Conservation (phyloP, 1,139 yeast genomes). For the Magnusiomyces magnusii region DNA sequence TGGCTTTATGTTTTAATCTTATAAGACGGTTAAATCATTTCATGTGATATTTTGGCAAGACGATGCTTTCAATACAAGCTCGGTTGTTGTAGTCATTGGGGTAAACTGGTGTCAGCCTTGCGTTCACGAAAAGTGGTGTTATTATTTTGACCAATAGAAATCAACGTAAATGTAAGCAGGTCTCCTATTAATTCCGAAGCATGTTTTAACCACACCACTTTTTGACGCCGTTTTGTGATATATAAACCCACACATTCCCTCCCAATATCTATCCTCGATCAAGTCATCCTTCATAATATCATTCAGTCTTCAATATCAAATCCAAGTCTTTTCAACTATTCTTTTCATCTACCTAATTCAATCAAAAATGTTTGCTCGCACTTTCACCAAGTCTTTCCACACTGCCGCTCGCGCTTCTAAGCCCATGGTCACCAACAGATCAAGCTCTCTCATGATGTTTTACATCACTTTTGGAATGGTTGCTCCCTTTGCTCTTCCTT, state of each 20-base stretch:
- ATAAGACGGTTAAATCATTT: no score
- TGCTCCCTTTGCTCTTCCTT: constrained; percentile 15
- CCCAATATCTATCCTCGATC: background rate
- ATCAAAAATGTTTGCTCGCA: background rate
- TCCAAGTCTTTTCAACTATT: background rate
- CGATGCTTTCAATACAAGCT: no score
- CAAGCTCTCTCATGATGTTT: constrained; percentile 11
- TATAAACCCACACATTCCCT: background rate
- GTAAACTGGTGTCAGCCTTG: background rate
- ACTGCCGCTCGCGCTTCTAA: constrained; percentile 5
- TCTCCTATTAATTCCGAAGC: background rate
- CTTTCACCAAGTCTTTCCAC: constrained; percentile 6
- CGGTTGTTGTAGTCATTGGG: background rate
- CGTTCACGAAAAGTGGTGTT: background rate
- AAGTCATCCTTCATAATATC: background rate
- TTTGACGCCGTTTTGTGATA: background rate
- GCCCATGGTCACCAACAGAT: constrained; percentile 2
- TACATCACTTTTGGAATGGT: constrained; percentile 14
- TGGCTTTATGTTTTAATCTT: no score
- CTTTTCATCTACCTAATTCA: background rate
- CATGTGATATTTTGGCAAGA: no score
- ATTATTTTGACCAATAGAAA: background rate
- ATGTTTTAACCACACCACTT: background rate
- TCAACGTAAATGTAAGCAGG: background rate
- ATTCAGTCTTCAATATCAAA: no score